phyloP scores from a whole-genome alignment of 2,329 filamentous ascomycete genomes.

The Colletotrichum coccodes region DNA sequence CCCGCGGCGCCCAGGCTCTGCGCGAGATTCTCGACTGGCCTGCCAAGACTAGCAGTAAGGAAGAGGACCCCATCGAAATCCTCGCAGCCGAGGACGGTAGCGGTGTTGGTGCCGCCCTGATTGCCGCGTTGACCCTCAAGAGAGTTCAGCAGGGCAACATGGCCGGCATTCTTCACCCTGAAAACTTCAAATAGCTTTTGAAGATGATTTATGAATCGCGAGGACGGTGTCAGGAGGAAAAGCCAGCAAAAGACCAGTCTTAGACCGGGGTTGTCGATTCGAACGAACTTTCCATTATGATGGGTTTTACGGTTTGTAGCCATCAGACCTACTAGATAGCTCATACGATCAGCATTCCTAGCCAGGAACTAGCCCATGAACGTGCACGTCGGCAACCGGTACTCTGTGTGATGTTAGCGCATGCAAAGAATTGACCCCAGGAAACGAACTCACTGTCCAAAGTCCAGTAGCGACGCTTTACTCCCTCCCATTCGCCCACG shows the following conservation, averaged over 20 bases:
- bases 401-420: slow-evolving; percentile 57
- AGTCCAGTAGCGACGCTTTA: slow-evolving; percentile 90
- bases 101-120: slow-evolving; percentile 95
- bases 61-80: slow-evolving; percentile 89
- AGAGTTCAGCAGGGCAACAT: slow-evolving; percentile 71
- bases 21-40: slow-evolving; percentile 97
- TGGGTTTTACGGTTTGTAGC: slow-evolving; percentile 14
- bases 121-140: slow-evolving; percentile 79
- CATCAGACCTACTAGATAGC: slow-evolving; percentile 24
- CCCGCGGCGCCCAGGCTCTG: slow-evolving; percentile 86
- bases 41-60: slow-evolving; percentile 72
- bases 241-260: slow-evolving; percentile 10
- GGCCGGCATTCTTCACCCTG: slow-evolving; percentile 72
- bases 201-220: slow-evolving; percentile 6
- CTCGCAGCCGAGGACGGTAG: slow-evolving; percentile 93
- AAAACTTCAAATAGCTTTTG: slow-evolving; percentile 62
- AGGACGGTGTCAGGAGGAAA: slow-evolving; percentile 30
- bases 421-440: background rate
- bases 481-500: slow-evolving; percentile 86
- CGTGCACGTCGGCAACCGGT: slow-evolving; percentile 78
- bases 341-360: slow-evolving; percentile 16
- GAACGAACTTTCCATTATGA: slow-evolving; percentile 28
- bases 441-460: slow-evolving; percentile 68
- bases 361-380: slow-evolving; percentile 68
- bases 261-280: slow-evolving; percentile 38